Conservation (phyloP, 192 early-diverging fungal genomes). For the Obelidium mucronatum region DNA sequence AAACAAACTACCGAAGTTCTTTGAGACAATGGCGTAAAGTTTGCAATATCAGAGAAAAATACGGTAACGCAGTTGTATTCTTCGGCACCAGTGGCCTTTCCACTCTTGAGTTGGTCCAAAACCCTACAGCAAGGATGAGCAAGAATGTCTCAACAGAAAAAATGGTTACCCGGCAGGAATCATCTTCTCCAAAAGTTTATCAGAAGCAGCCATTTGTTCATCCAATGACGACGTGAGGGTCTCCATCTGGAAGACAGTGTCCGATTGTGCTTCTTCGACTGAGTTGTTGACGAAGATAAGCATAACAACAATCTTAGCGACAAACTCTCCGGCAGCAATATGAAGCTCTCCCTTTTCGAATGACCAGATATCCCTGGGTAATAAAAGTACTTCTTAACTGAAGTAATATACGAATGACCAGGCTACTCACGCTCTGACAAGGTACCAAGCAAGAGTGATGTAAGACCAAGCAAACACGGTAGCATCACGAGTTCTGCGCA, state of each 20-base stretch:
- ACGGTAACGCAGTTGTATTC: constrained; percentile 50
- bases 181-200: constrained; percentile 44
- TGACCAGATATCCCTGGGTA: constrained; percentile 27
- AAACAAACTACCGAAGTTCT: constrained; percentile 35
- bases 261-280: constrained; percentile 50
- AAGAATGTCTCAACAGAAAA: not conserved
- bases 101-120: constrained; percentile 51
- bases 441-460: constrained; percentile 38
- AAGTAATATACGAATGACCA: not conserved
- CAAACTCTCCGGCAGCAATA: constrained; percentile 42
- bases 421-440: constrained; percentile 20
- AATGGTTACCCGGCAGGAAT: constrained; percentile 40
- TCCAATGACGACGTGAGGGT: constrained; percentile 42
- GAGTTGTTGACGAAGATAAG: constrained; percentile 51
- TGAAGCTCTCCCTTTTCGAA: constrained; percentile 38
- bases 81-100: constrained; percentile 47
- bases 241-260: constrained; percentile 33
- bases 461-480: constrained; percentile 32
- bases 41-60: constrained; percentile 53
- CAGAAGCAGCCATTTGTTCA: constrained; percentile 40
- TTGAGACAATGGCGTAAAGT: constrained; percentile 48
- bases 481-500: constrained; percentile 24
- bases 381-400: not conserved
- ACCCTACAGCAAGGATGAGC: constrained; percentile 11
- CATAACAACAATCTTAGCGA: constrained; percentile 49